Percentiles rank a stretch among this genome's conserved stretches.
phyloP scores from a whole-genome alignment of 805 yeast species.

The Starmerella sirachaensis region DNA sequence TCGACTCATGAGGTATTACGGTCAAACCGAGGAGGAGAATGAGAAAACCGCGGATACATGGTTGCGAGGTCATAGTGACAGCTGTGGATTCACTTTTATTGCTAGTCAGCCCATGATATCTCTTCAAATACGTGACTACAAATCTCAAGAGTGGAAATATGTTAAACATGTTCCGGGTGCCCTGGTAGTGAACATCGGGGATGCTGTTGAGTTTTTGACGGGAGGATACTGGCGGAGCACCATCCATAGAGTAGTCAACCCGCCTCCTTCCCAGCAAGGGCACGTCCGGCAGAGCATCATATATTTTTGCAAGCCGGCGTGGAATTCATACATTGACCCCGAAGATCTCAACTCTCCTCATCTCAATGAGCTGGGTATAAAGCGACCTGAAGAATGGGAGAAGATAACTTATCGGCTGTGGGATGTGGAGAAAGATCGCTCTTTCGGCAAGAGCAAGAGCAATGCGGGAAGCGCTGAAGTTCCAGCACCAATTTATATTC shows the following conservation, averaged over 20 bases:
- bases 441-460: constrained; percentile 34
- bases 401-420: constrained; percentile 33
- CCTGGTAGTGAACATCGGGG: constrained; percentile 35
- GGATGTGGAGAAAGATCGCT: constrained; percentile 38
- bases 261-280: constrained; percentile 34
- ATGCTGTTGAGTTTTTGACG: constrained; percentile 33
- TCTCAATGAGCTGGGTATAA: constrained; percentile 28
- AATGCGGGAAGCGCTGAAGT: constrained; percentile 31
- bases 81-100: constrained; percentile 33
- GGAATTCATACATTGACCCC: constrained; percentile 33
- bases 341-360: constrained; percentile 33
- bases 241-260: constrained; percentile 38
- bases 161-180: constrained; percentile 31
- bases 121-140: constrained; percentile 32
- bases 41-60: constrained; percentile 32
- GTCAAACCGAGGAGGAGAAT: constrained; percentile 27
- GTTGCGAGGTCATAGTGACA: constrained; percentile 40
- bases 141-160: constrained; percentile 30
- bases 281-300: constrained; percentile 33
- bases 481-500: constrained; percentile 31
- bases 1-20: constrained; percentile 32
- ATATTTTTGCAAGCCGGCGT: constrained; percentile 34
- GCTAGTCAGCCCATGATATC: constrained; percentile 34
- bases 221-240: constrained; percentile 40
- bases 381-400: constrained; percentile 29